A percentile compares a stretch with the other conserved stretches of the same genome.
Conservation (phyloP, 169 alveolate species). For the Cryptosporidium bovis region DNA sequence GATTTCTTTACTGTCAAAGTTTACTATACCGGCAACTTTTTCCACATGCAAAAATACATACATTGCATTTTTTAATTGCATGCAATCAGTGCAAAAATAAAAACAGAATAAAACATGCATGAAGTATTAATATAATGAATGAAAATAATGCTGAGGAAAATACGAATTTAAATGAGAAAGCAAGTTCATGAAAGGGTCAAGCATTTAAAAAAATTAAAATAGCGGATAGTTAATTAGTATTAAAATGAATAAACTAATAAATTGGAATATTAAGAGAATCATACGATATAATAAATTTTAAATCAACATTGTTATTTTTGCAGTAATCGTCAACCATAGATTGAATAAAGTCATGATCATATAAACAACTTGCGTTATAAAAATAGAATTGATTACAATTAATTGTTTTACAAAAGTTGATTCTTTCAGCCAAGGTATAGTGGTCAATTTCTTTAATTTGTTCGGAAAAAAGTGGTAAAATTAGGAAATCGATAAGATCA, state of each 20-base stretch:
- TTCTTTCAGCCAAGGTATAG: constrained; percentile 1
- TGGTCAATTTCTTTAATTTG: not conserved
- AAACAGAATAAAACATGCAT: not conserved
- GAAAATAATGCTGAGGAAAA: too few relatives aligned
- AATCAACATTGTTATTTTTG: not conserved
- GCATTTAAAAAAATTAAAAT: too few relatives aligned
- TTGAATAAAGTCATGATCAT: constrained; percentile 43
- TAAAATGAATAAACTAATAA: not conserved
- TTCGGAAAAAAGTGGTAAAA: constrained; percentile 30
- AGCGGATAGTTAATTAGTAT: not conserved
- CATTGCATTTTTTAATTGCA: not conserved
- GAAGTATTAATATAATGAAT: too few relatives aligned
- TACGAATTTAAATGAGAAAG: too few relatives aligned
- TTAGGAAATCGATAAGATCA: not conserved
- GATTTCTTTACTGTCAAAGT: not conserved
- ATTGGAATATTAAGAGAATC: constrained; percentile 46
- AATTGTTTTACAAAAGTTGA: constrained; percentile 19
- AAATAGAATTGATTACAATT: constrained; percentile 25
- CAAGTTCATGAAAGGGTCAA: too few relatives aligned
- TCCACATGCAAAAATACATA: not conserved
- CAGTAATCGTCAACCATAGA: constrained; percentile 1
- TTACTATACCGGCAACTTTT: not conserved
- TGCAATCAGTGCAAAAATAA: not conserved
- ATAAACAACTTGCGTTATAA: constrained; percentile 13
- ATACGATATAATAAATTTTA: constrained; percentile 10